Base-by-base conservation (phyloP, 805 yeast genomes). In the Gaillardinia entomophila region DNA sequence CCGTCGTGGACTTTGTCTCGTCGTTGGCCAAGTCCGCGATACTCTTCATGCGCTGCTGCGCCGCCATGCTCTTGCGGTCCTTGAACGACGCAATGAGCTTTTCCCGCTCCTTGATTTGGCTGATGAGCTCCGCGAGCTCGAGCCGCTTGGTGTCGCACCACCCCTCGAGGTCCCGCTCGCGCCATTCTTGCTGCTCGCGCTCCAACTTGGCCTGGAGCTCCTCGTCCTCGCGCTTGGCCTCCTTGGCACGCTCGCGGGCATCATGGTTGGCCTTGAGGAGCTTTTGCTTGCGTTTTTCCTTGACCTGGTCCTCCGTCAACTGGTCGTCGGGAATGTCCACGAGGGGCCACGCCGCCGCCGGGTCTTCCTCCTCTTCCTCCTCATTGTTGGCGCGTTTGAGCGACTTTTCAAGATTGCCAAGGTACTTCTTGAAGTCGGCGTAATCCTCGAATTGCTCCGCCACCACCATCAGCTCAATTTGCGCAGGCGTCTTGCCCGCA, bases 41-140 rank as follows among this genome's bases (percentile, higher is more conserved):
- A 41, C 77, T 81, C 53, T 84, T 87, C 97, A 90, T 89, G 48
- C 97, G 67, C 58, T 80, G 75, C 59, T 90, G 97, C 1, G 96
- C 87, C 17, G 96, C 95, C 38, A 75, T 76, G 3, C 97, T 88
- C 55, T 88, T 88, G 43, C 97, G 71, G 60, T 89, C 95, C 43
- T 77, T 79, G 55, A 90, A 70, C 32, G 89, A 94, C 40, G 76
- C 83, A 45, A 79, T 72, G 42, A 87, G 61, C 49, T 84, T 78
- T 28, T 73, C 66, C 37, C 87, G 71, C 23, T 84, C 92, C 46
- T 77, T 80, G 40, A 79, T 69, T 31, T 62, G 66, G 22, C 73
- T 66, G n/a, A 85, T 68, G n/a, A 85, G 57, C 13, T 46, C 62
- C 14, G 73, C 73, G 31, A 90, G 66, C 50, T 75, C 73, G 10